Conservation (phyloP, 1,284 basidiomycete species). For the Microbotryum intermedium region DNA sequence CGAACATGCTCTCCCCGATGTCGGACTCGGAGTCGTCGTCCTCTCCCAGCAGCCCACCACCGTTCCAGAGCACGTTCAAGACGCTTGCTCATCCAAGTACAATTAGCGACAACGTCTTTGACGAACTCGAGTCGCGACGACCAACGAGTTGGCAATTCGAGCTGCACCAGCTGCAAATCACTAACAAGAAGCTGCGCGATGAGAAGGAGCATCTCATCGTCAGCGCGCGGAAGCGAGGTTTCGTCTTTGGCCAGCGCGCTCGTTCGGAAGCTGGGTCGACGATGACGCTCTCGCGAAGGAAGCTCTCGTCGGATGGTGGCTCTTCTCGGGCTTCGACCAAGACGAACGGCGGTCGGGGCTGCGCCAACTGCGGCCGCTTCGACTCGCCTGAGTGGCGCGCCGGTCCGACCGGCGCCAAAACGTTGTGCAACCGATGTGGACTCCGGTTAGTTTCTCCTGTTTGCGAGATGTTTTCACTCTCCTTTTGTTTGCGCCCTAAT, state of each 20-base stretch:
- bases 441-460: constrained; percentile 46
- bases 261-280: not conserved
- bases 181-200: constrained; percentile 61
- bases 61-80: constrained; percentile 32
- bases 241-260: constrained; percentile 5
- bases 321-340: constrained; percentile 9
- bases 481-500: no score
- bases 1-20: constrained; percentile 5
- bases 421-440: constrained; percentile 78
- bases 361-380: constrained; percentile 31
- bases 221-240: constrained; percentile 25
- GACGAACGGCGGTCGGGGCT: constrained; percentile 13
- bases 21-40: constrained; percentile 9
- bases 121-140: constrained; percentile 57
- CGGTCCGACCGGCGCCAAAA: constrained; percentile 57
- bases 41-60: not conserved
- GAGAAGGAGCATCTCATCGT: constrained; percentile 49
- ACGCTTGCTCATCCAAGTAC: constrained; percentile 28
- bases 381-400: constrained; percentile 31
- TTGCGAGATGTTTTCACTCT: no score
- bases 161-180: constrained; percentile 58
- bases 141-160: constrained; percentile 86
- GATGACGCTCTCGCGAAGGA: not conserved
- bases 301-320: constrained; percentile 7
- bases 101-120: constrained; percentile 52